Conservation (phyloP, 2,329 filamentous ascomycete species). For the Ophiostoma ips region DNA sequence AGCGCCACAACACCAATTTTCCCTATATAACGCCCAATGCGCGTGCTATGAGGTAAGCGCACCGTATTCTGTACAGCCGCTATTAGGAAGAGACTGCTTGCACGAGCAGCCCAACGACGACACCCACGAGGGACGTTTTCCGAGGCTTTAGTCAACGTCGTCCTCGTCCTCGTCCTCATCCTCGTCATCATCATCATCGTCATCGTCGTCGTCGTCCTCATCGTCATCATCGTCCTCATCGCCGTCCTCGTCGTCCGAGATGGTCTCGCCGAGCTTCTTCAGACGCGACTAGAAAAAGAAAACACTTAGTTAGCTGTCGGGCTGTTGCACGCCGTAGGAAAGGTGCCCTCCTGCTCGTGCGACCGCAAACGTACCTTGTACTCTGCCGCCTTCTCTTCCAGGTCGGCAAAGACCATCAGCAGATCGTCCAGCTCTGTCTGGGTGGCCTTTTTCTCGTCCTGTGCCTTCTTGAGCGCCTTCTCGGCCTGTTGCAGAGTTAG, state of each 20-base stretch:
- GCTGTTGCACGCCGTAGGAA: too few species aligned
- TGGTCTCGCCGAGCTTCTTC: conserved; percentile 50
- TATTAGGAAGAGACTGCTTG: not conserved
- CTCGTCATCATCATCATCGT: conserved; percentile 41
- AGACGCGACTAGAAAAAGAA: conserved; percentile 39
- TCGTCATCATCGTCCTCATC: conserved; percentile 43
- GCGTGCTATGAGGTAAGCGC: too few species aligned
- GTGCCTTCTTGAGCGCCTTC: conserved; percentile 30
- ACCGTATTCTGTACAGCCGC: too few species aligned
- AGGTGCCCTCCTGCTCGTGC: not conserved
- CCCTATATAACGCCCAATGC: too few species aligned
- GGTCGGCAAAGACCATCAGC: conserved; percentile 65
- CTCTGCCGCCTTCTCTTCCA: conserved; percentile 61
- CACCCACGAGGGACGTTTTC: too few species aligned
- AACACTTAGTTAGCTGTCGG: not conserved
- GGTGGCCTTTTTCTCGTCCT: conserved; percentile 46
- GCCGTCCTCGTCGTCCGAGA: conserved; percentile 65
- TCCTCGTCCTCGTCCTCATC: conserved; percentile 22
- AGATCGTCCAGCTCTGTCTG: conserved; percentile 70
- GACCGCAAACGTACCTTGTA: conserved; percentile 54
- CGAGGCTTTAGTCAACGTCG: conserved; percentile 22
- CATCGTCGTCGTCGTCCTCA: conserved; percentile 28
- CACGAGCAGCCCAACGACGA: too few species aligned
- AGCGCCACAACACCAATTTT: conserved; percentile 1
- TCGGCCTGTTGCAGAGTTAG: conserved; percentile 18